These are phyloP conservation scores for Scenedesmus sp. DNA, from an alignment of 163 green algal species.

Conservation along the genomic window DNA sequence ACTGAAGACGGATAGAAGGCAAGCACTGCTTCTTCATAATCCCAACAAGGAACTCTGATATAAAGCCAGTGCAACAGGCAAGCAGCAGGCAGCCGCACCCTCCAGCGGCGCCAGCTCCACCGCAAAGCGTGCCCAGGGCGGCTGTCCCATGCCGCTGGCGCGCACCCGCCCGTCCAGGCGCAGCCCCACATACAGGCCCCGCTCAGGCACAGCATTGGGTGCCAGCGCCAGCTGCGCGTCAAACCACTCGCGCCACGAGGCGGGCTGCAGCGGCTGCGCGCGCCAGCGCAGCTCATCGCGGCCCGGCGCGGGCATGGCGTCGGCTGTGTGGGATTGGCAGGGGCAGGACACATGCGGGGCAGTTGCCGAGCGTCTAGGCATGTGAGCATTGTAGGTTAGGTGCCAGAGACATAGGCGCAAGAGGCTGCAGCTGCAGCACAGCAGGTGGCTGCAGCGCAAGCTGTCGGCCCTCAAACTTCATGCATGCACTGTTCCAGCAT, in stretches of 20 bases:
- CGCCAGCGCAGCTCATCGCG: constrained; percentile 68
- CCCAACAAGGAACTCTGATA: too few relatives aligned
- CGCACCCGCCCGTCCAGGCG: constrained; percentile 81
- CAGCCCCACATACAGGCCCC: constrained; percentile 86
- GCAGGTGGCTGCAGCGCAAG: background rate
- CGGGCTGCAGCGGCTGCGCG: constrained; percentile 61
- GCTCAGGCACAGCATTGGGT: constrained; percentile 65
- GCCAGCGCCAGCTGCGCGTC: constrained; percentile 72
- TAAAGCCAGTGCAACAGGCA: too few relatives aligned
- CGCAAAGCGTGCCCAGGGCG: constrained; percentile 78
- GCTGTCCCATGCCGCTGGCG: constrained; percentile 68
- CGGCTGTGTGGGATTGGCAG: background rate
- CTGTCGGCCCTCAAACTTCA: too few relatives aligned
- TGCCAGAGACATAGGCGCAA: background rate
- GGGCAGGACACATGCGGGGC: background rate
- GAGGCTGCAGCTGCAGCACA: too few relatives aligned
- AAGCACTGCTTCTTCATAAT: too few relatives aligned
- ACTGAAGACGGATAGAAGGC: too few relatives aligned
- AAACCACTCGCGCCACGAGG: constrained; percentile 84
- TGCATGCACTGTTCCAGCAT: background rate
- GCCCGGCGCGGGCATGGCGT: background rate
- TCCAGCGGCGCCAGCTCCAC: constrained; percentile 79
- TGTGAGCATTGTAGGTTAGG: too few relatives aligned
- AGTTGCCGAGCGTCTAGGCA: too few relatives aligned
- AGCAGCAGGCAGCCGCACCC: constrained; percentile 45